These are phyloP conservation scores for Acanthochlamys bracteata DNA, from an alignment of 106 monocot genomes.

Conservation along the genomic window DNA sequence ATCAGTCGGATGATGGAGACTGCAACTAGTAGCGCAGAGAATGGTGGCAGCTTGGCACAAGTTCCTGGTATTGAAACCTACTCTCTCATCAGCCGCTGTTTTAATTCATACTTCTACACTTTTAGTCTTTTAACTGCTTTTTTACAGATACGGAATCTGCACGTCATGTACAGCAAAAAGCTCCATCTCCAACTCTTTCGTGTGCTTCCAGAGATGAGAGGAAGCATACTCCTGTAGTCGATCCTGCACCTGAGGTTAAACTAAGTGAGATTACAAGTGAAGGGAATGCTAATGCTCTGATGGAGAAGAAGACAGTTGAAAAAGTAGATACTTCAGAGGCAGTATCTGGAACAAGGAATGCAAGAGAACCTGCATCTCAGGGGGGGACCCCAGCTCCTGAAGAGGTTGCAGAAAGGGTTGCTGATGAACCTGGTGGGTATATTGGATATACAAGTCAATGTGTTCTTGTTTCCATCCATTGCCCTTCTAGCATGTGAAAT, in stretches of 20 bases:
- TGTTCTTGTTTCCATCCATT: not conserved
- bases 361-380: constrained; percentile 39
- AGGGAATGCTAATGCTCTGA: constrained; percentile 12
- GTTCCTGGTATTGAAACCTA: constrained; percentile 49
- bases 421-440: constrained; percentile 54
- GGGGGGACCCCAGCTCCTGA: constrained; percentile 36
- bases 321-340: constrained; percentile 20
- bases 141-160: constrained; percentile 62
- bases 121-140: not conserved
- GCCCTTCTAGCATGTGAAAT: not conserved
- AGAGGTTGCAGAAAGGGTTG: constrained; percentile 53
- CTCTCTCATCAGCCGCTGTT: not conserved
- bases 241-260: constrained; percentile 10
- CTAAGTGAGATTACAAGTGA: constrained; percentile 31
- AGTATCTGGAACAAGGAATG: constrained; percentile 37
- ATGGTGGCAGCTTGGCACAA: constrained; percentile 73
- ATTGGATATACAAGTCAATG: not conserved
- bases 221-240: constrained; percentile 3
- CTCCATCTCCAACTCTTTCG: constrained; percentile 60
- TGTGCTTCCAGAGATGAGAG: constrained; percentile 34
- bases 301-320: constrained; percentile 31
- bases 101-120: not conserved
- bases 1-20: constrained; percentile 81
- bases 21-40: constrained; percentile 84
- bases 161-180: constrained; percentile 32